Evolutionary conservation across 208 protist genomes (phyloP).

Genomic region (Strigomonas culicis): DNA sequence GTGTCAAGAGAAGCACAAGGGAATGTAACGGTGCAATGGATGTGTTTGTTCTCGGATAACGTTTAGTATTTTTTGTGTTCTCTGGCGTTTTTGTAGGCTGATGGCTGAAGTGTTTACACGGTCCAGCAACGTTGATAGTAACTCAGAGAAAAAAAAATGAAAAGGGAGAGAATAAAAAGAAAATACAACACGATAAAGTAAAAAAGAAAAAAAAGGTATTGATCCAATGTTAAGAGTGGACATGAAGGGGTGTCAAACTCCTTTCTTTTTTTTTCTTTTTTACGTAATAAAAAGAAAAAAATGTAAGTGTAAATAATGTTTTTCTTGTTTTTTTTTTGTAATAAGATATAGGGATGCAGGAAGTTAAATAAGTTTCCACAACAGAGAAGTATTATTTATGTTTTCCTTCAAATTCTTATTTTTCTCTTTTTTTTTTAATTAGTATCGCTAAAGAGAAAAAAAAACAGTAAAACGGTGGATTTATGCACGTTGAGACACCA

Average conservation of each 20-base stretch:
- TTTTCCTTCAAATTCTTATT: too few relatives aligned
- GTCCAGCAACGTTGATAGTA: background rate
- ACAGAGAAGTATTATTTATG: too few relatives aligned
- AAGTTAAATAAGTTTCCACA: too few relatives aligned
- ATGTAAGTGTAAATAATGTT: slow-evolving; percentile 3
- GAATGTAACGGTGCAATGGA: too few relatives aligned
- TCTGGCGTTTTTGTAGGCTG: too few relatives aligned
- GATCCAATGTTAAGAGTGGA: background rate
- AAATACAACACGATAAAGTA: slow-evolving; percentile 3
- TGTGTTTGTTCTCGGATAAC: slow-evolving; percentile 1
- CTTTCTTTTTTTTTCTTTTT: slow-evolving; percentile 22
- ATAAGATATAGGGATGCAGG: too few relatives aligned
- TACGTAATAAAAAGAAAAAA: slow-evolving; percentile 18
- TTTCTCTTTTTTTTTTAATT: too few relatives aligned
- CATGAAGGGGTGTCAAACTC: background rate
- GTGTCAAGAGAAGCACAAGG: too few relatives aligned
- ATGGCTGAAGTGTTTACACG: background rate
- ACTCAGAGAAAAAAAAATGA: slow-evolving; percentile 3
- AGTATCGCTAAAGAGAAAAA: too few relatives aligned
- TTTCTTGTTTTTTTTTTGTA: slow-evolving; percentile 2
- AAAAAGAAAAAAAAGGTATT: slow-evolving; percentile 11
- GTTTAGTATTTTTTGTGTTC: background rate
- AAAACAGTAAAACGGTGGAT: too few relatives aligned
- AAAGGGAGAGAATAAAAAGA: background rate
- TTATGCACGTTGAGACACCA: too few relatives aligned